A percentile compares a stretch with the other conserved stretches of the same genome.
phyloP scores from a whole-genome alignment of 225 moss, liverwort and hornwort genomes.

The Pseudisothecium myosuroides region DNA sequence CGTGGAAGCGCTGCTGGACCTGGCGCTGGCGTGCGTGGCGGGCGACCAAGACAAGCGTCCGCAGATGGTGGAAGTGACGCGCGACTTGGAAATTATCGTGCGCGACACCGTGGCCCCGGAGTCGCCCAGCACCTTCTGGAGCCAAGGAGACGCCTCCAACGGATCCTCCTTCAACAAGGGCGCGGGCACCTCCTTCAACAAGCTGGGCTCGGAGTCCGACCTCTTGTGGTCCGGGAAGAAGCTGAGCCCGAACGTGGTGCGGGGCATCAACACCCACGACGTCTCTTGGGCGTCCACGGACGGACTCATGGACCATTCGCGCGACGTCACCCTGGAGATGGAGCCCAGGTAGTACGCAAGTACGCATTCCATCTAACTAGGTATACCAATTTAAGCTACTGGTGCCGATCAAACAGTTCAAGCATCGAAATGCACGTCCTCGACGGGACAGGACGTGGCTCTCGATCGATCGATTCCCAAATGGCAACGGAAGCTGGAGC shows the following conservation, averaged over 20 bases:
- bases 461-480: not conserved
- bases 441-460: not conserved
- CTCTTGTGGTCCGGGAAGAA: not conserved
- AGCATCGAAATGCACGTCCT: not conserved
- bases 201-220: not conserved
- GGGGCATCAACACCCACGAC: not conserved
- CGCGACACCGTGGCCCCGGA: conserved; percentile 26
- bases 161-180: not conserved
- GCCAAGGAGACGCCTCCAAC: not conserved
- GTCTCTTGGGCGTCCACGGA: conserved; percentile 4
- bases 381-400: not conserved
- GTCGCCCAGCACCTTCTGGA: not conserved
- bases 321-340: not conserved
- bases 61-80: conserved; percentile 56
- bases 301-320: not conserved
- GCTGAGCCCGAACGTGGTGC: not conserved
- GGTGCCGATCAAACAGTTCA: not conserved
- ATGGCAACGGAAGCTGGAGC: not conserved
- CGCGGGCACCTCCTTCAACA: not conserved
- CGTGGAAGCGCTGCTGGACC: conserved; percentile 28
- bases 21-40: conserved; percentile 44
- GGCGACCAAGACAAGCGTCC: conserved; percentile 40
- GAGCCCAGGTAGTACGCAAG: not conserved
- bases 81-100: conserved; percentile 50
- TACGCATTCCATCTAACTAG: not conserved